A percentile compares a stretch with the other conserved stretches of the same genome.
Evolutionary conservation across 2,329 filamentous ascomycete species (phyloP).

Genomic region (Diaporthe vaccinii): DNA sequence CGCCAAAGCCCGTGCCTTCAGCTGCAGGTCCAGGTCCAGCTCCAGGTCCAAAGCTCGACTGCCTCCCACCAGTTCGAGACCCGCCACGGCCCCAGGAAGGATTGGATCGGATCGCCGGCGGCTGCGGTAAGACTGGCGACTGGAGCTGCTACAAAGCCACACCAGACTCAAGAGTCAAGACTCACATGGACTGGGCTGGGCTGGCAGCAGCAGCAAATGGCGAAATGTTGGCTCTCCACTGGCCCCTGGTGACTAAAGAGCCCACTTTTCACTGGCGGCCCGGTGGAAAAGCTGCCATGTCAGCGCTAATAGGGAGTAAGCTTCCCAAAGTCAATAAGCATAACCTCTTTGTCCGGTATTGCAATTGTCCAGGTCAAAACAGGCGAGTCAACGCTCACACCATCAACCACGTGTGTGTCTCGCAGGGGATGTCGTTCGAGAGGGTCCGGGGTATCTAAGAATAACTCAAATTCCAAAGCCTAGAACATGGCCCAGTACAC

Average conservation of each 20-base stretch:
- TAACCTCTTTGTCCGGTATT: neutral
- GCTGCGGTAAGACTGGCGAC: slow-evolving; percentile 22
- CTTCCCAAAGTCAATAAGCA: neutral
- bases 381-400: neutral
- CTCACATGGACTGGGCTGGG: neutral
- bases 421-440: neutral
- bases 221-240: neutral
- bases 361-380: neutral
- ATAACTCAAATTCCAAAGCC: neutral
- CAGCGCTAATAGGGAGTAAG: slow-evolving; percentile 3
- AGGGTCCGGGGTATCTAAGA: no score
- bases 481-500: neutral
- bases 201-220: neutral
- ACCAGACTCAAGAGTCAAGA: neutral
- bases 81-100: slow-evolving; percentile 6
- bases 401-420: neutral
- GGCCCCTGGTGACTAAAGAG: neutral
- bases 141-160: slow-evolving; percentile 1
- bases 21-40: neutral
- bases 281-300: neutral
- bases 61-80: slow-evolving; percentile 28
- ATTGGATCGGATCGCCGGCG: slow-evolving; percentile 6
- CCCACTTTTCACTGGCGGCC: neutral
- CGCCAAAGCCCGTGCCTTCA: neutral
- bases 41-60: neutral